These are phyloP conservation scores for Styphnolobium japonicum DNA, from an alignment of 306 rosid species.

Conservation along the genomic window DNA sequence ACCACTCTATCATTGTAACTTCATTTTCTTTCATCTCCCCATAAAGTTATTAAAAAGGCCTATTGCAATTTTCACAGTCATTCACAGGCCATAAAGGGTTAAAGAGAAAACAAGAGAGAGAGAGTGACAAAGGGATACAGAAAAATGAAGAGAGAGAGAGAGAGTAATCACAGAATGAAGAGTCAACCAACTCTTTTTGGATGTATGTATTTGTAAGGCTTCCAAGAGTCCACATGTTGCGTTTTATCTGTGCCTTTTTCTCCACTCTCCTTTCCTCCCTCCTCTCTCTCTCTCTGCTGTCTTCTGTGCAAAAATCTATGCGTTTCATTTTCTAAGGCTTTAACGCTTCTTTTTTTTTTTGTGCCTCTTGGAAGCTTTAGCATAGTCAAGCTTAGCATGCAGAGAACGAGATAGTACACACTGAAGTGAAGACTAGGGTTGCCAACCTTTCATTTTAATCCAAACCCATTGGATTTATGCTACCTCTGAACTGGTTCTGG, in stretches of 20 bases:
- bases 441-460: neutral
- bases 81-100: constrained; percentile 31
- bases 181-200: constrained; percentile 92
- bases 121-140: no score
- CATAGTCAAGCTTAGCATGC: constrained; percentile 43
- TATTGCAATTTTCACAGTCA: constrained; percentile 27
- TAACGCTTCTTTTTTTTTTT: neutral
- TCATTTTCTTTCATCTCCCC: constrained; percentile 23
- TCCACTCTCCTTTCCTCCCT: neutral
- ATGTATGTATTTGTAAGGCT: constrained; percentile 78
- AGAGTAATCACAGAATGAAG: constrained; percentile 10
- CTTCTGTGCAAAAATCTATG: constrained; percentile 30
- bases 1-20: constrained; percentile 26
- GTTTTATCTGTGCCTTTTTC: constrained; percentile 42
- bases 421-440: constrained; percentile 53
- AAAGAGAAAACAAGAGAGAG: neutral
- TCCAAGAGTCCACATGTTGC: constrained; percentile 73
- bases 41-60: constrained; percentile 31
- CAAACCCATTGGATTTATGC: neutral
- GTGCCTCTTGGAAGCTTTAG: neutral
- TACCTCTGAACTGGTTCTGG: neutral
- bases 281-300: neutral
- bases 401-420: constrained; percentile 36
- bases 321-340: constrained; percentile 13
- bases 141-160: neutral